Percentiles rank a stretch among this genome's conserved stretches.
phyloP scores from a whole-genome alignment of 2,329 filamentous ascomycete species.

The Penicillium concentricum region DNA sequence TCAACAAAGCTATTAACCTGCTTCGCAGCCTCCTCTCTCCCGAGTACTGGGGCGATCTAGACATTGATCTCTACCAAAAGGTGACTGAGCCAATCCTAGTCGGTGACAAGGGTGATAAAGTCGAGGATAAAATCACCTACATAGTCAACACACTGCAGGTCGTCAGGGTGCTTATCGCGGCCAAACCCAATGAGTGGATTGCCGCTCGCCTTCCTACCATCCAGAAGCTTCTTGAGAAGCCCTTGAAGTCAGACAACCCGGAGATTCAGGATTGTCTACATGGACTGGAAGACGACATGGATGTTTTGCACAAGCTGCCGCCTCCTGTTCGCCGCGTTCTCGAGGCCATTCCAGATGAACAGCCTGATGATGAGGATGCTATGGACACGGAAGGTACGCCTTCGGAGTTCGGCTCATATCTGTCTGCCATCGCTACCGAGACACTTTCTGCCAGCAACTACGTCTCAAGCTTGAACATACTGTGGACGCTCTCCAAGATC shows the following conservation, averaged over 20 bases:
- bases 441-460: constrained; percentile 78
- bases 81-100: constrained; percentile 82
- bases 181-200: constrained; percentile 89
- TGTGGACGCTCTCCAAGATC: constrained; percentile 86
- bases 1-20: constrained; percentile 78
- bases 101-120: constrained; percentile 78
- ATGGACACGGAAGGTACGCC: constrained; percentile 72
- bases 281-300: constrained; percentile 65
- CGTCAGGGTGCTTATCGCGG: constrained; percentile 81
- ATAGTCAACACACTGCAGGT: constrained; percentile 95
- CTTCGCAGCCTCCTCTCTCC: constrained; percentile 82
- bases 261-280: constrained; percentile 94
- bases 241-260: constrained; percentile 79
- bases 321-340: constrained; percentile 80
- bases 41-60: constrained; percentile 86
- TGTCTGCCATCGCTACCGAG: constrained; percentile 85
- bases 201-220: constrained; percentile 71
- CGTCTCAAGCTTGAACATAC: constrained; percentile 83
- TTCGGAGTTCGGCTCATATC: constrained; percentile 80
- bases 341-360: constrained; percentile 80
- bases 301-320: constrained; percentile 68
- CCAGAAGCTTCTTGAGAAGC: constrained; percentile 87
- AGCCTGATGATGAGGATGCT: constrained; percentile 78
- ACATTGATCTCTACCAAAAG: constrained; percentile 87
- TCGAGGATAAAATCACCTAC: constrained; percentile 77